Conservation (phyloP, 2,329 filamentous ascomycete species). For the Ambrosiella cleistominuta region DNA sequence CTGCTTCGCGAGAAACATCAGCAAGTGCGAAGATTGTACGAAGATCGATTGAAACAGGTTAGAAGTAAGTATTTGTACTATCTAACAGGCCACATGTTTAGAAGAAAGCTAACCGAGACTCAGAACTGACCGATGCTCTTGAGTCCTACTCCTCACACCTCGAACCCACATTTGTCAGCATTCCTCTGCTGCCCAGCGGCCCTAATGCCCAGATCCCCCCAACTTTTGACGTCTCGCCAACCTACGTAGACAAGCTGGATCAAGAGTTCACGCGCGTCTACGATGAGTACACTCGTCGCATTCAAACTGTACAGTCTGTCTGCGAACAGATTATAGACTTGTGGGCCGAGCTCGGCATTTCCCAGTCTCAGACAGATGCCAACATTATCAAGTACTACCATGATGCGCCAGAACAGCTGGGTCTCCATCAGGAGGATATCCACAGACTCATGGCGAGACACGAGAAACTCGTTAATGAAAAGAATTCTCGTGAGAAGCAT, state of each 20-base stretch:
- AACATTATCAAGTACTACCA: slow-evolving; percentile 78
- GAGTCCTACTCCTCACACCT: slow-evolving; percentile 94
- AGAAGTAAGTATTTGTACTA: slow-evolving; percentile 46
- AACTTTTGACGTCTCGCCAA: slow-evolving; percentile 78
- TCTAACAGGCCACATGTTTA: background rate
- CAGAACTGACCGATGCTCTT: slow-evolving; percentile 81
- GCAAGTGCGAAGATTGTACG: slow-evolving; percentile 64
- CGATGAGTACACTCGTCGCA: slow-evolving; percentile 80
- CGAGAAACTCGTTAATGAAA: slow-evolving; percentile 76
- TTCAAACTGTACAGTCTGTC: slow-evolving; percentile 55
- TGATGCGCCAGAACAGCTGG: slow-evolving; percentile 82
- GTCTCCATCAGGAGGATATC: slow-evolving; percentile 76
- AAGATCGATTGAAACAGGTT: slow-evolving; percentile 86
- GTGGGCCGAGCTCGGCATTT: slow-evolving; percentile 89
- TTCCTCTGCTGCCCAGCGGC: slow-evolving; percentile 67
- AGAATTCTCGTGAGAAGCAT: slow-evolving; percentile 61
- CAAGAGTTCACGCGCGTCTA: slow-evolving; percentile 87
- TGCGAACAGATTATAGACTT: slow-evolving; percentile 80
- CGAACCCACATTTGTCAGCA: slow-evolving; percentile 70
- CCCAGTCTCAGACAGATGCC: slow-evolving; percentile 79
- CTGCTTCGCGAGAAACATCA: slow-evolving; percentile 70
- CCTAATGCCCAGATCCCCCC: slow-evolving; percentile 60
- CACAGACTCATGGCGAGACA: slow-evolving; percentile 52
- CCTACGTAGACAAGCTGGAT: slow-evolving; percentile 75
- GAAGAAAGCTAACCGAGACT: background rate